Evolutionary conservation across 106 monocot species (phyloP), one percentile per base, ranked within the genome.

Genomic region (Dendrobium chrysotoxum): DNA sequence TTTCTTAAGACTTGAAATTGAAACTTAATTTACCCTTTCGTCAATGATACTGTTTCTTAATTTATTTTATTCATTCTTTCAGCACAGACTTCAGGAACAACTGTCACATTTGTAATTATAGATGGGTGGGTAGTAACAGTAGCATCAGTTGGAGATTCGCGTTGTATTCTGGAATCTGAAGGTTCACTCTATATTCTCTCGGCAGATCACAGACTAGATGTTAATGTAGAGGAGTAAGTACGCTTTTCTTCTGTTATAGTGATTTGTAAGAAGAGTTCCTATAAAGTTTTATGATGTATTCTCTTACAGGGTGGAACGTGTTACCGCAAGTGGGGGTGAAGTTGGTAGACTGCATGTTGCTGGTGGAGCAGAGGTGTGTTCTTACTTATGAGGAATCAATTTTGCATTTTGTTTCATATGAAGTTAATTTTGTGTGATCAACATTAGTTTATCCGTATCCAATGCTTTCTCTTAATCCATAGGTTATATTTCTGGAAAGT

Each of bases 81-180:
- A 97, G 96, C 87, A 53, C 90, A 87, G 72, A 79, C 83, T 41
- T 97, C 96, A 16, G 96, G 96, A 77, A 97, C 96, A 79, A 97
- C 96, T 30, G 96, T 94, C 28, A 97, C 96, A 82, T 84, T 97
- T 83, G 96, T 89, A 61, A 90, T 97, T 77, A 78, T 97, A 61
- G 92, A 97, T 81, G 92, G 88, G 54, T 89, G 86, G 94, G 92
- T 88, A 30, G 90, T 97, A 81, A 97, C 96, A 23, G 94, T 94
- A 40, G 96, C 89, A 87, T 97, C 96, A 44, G 94, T 97, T 77
- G 96, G 96, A 81, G 96, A 97, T 85, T 97, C 96, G 71, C 92
- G 88, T 9, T 97, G 96, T 84, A 89, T 97, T 72, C 84, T 97
- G 73, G 94, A 90, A 86, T 92, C 96, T 79, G 96, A 94, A 88